Evolutionary conservation across 164 flowering plant species (phyloP), one percentile per base, ranked within the genome.

Genomic region (Pachysandra terminalis): DNA sequence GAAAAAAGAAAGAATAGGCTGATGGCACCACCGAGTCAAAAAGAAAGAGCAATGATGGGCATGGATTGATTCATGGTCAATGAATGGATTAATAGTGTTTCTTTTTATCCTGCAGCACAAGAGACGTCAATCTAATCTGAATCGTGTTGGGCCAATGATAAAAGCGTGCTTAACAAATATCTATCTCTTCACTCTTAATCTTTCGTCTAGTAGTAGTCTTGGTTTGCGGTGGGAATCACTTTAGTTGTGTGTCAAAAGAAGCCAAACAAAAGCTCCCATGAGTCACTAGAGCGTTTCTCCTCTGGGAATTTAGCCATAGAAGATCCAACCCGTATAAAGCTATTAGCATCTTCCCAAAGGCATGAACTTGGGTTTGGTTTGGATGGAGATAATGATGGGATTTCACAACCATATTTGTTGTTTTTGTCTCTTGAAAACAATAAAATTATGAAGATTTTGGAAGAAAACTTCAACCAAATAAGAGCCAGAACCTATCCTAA

Each of bases 231-330:
- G 80, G 32, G 84, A 77, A 81, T 77, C 72, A 77, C 82, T 79
- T 79, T 79, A 59, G 37, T 71, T 49, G 62, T 69, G n/a, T n/a
- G n/a, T 61, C n/a, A n/a, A 69, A 77, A 78, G 66, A 71, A 35
- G 72, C 82, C 84, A 81, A 78, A 71, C 71, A 73, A 75, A 81
- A 79, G 79, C 69, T 60, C 61, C 22, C 68, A 79, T 73, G 76
- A 68, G 45, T 51, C 58, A 55, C 49, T 67, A 68, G 75, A 72
- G 74, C 40, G 63, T 57, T 61, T 49, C 59, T 76, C 78, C 72
- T 56, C 59, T 40, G 27, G 53, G 62, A 65, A 59, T 35, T 64
- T 19, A 25, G 16, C 9, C 45, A n/a, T n/a, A n/a, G 52, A 73
- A 68, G 69, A 57, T 75, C 77, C 83, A 82, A 72, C 67, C 63